These are phyloP conservation scores for Colletotrichum sansevieriae DNA, from an alignment of 2,329 filamentous ascomycete genomes.

Conservation along the genomic window DNA sequence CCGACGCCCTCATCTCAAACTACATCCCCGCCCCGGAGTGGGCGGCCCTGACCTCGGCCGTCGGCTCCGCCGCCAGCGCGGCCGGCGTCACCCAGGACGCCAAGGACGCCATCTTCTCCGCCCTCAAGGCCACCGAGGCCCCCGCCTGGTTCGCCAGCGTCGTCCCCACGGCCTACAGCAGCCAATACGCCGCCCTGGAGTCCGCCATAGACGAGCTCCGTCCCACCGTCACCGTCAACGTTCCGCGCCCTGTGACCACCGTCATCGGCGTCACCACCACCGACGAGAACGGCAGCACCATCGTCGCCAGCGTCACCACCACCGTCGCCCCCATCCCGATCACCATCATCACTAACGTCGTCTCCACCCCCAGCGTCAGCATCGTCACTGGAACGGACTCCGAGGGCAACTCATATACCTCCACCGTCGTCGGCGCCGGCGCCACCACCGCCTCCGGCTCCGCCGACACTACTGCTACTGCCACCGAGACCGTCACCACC, in stretches of 20 bases:
- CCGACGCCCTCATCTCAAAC: conserved; percentile 46
- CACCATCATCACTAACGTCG: conserved; percentile 31
- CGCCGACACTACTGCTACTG: conserved; percentile 22
- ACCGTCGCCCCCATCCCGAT: conserved; percentile 31
- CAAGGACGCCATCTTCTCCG: conserved; percentile 46
- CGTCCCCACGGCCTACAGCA: conserved; percentile 45
- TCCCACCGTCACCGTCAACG: conserved; percentile 30
- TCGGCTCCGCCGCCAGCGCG: conserved; percentile 46
- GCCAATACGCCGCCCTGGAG: conserved; percentile 36
- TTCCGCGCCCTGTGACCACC: conserved; percentile 39
- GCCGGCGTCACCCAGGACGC: conserved; percentile 47
- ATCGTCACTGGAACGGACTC: conserved; percentile 36
- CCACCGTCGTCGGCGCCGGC: conserved; percentile 23
- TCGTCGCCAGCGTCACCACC: conserved; percentile 45
- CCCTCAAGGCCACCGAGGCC: conserved; percentile 45
- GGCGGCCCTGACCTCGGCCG: conserved; percentile 44
- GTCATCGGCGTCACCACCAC: conserved; percentile 45
- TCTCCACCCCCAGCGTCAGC: conserved; percentile 17
- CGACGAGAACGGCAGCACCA: conserved; percentile 44
- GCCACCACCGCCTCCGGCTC: conserved; percentile 5
- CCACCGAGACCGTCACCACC: conserved; percentile 24
- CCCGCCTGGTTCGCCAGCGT: conserved; percentile 48
- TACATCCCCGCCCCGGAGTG: conserved; percentile 48
- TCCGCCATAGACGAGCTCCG: conserved; percentile 44
- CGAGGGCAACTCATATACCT: conserved; percentile 32